Evolutionary conservation across 179 eudicot species (phyloP), one percentile per base, ranked within the genome.

Genomic region (Beta lomatogona): DNA sequence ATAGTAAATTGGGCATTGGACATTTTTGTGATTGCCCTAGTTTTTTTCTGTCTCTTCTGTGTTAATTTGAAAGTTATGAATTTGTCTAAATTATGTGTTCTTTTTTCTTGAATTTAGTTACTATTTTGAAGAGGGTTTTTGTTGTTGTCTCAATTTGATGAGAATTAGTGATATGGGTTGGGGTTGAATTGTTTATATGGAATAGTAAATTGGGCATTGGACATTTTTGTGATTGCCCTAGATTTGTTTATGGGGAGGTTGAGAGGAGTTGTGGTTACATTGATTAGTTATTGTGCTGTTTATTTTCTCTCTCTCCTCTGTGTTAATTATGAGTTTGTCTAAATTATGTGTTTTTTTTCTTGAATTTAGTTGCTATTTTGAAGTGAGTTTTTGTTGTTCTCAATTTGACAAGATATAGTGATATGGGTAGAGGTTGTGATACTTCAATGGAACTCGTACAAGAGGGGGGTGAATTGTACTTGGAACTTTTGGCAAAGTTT

Each of bases 241-340:
- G 22, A 44, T 6, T 16, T 6, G 4, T 1, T 15, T 13, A 36
- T 1, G 41, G 41, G 41, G 41, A 36, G 41, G 41, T 36, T 36
- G 41, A 36, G 41, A 36, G 41, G 41, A 36, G 41, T 36, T 3
- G 41, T 36, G 41, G 3, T 36, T 36, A 36, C 3, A 36, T 36
- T 36, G 41, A 36, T 36, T 36, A 36, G 41, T 36, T 25, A 25
- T 25, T 25, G 98, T 75, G 98, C 97, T 88, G 97, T 95, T 92
- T 19, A 45, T 75, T 75, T 60, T n/a, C 16, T 44, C 44, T 28
- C 2, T 71, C 63, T 64, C 8, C 57, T 44, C 22, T 25, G 44
- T 82, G 2, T 50, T 71, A 1, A 25, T 60, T 58, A 18, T 21
- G 52, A 44, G 57, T 58, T 65, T 36, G 60, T 59, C 50, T 45